These are phyloP conservation scores for Myriosclerotinia curreyana DNA, from an alignment of 2,329 filamentous ascomycete species.

Conservation along the genomic window DNA sequence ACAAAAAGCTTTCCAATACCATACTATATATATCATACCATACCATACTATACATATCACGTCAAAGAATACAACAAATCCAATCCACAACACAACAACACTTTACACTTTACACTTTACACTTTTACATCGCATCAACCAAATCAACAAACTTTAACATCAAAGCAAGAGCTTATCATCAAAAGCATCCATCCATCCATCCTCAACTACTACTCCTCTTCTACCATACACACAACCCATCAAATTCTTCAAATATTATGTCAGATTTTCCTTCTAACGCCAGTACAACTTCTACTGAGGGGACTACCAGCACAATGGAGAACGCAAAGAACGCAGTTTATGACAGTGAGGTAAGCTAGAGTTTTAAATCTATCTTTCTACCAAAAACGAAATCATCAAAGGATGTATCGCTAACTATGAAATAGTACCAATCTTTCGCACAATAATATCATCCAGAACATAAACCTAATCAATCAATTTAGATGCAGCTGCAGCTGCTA, in stretches of 20 bases:
- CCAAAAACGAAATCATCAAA: neutral
- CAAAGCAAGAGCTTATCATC: neutral
- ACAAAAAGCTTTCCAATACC: constrained; percentile 3
- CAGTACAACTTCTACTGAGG: constrained; percentile 11
- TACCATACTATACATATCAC: neutral
- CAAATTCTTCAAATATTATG: constrained; percentile 1
- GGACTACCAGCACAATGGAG: constrained; percentile 13
- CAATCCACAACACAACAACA: neutral
- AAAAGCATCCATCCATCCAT: no score
- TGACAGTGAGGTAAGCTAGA: constrained; percentile 21
- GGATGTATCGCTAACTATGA: constrained; percentile 10
- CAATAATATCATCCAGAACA: neutral
- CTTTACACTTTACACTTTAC: neutral
- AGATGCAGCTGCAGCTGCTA: constrained; percentile 38
- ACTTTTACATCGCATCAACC: neutral
- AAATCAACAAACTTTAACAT: neutral
- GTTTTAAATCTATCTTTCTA: no score
- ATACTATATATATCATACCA: no score
- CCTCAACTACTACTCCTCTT: neutral
- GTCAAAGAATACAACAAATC: neutral
- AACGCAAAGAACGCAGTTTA: constrained; percentile 21
- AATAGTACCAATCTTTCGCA: constrained; percentile 15
- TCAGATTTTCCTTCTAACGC: constrained; percentile 21
- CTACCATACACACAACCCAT: constrained; percentile 5
- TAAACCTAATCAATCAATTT: constrained; percentile 28